Base-by-base conservation (phyloP, 345 rosid species). In the Salix viminalis region DNA sequence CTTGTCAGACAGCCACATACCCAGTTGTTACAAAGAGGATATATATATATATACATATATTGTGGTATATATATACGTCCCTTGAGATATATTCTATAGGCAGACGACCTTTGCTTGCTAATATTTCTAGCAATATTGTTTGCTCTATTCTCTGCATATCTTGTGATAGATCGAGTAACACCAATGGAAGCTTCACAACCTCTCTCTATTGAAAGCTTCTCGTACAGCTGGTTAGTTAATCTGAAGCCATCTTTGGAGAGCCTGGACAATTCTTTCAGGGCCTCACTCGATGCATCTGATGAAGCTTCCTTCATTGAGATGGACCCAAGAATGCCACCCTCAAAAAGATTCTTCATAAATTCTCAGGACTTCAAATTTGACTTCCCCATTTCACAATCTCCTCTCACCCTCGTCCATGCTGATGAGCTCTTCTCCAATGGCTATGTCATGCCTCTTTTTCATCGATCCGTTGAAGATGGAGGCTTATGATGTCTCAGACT, bases 251-350 rank as follows among this genome's bases (percentile, higher is more conserved):
- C 97, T 62, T 67, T 84, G 62, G 93, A 92, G 67, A 69, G 84
- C 83, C 76, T 84, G 3, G 90, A 86, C 62, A 75, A 72, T 77
- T 84, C 91, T 42, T 32, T 83, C 30, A 67, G 92, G 77, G 81
- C 88, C 70, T 85, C 91, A 5, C 75, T 88, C 70, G 93, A 94
- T 79, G 88, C 83, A 69, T 84, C 83, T 21, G 96, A 89, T 80
- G 97, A 91, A 72, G 86, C 93, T 76, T 90, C 90, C 39, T 94
- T 91, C 91, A 94, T 94, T 37, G 97, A 94, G 81, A 91, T 94
- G 98, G 98, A 94, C 88, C 97, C 98, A 21, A 90, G 89, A 79
- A 81, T 91, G 84, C 91, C 97, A 68, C 94, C 97, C 42, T 95
- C 99, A 10, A 90, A 87, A 89, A 89, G 97, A 82, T 95, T 93